Evolutionary conservation across 1,284 basidiomycete species (phyloP).

Genomic region (Tilletia indica): DNA sequence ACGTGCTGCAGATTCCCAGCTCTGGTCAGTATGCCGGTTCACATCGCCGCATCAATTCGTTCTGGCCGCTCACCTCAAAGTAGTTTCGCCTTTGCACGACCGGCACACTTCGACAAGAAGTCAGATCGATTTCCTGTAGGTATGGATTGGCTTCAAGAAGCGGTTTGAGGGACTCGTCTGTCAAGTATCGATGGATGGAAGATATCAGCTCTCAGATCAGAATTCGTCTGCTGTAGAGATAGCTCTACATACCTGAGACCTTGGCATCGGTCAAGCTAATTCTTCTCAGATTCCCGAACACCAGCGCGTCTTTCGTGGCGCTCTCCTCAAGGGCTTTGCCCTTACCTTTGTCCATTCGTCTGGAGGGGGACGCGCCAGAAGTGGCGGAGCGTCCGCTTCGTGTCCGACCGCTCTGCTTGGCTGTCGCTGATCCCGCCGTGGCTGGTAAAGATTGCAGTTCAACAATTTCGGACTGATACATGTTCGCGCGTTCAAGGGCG

Average conservation of each 20-base stretch:
- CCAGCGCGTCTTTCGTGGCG: background rate
- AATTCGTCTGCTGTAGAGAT: no score
- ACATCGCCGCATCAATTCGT: background rate
- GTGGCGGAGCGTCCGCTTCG: background rate
- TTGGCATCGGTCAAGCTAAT: constrained; percentile 7
- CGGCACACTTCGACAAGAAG: constrained; percentile 10
- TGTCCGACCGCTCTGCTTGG: background rate
- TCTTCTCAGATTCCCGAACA: background rate
- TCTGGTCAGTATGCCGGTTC: background rate
- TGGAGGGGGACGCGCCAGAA: background rate
- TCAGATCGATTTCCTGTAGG: constrained; percentile 10
- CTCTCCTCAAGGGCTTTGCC: background rate
- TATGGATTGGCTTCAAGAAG: constrained; percentile 2
- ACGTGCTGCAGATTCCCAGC: background rate
- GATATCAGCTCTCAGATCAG: background rate
- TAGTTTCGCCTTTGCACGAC: constrained; percentile 4
- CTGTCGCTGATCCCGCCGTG: no score
- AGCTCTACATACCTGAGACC: background rate
- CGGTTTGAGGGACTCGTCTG: background rate
- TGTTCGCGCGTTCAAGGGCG: background rate
- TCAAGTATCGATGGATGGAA: background rate
- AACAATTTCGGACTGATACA: background rate
- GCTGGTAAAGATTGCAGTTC: background rate
- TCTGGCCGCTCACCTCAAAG: constrained; percentile 5
- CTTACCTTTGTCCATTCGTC: background rate